Evolutionary conservation across 2,329 filamentous ascomycete species (phyloP).

Genomic region (Neoscytalidium dimidiatum): DNA sequence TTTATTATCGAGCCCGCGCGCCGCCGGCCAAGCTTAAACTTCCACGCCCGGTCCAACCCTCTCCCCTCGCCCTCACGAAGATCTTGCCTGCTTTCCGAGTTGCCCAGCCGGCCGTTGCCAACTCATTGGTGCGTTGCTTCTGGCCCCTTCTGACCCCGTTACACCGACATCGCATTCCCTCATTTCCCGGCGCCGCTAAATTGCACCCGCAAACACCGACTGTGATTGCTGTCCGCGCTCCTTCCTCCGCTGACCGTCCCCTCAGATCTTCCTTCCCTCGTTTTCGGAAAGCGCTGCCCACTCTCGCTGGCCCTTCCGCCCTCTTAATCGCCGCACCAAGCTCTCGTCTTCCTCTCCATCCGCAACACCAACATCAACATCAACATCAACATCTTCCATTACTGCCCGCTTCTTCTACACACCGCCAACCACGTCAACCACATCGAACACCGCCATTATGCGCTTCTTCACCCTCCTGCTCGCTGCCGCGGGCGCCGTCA

Average conservation of each 20-base stretch:
- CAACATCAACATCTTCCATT: no score
- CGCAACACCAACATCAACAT: background rate
- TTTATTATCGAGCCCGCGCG: background rate
- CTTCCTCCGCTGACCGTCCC: background rate
- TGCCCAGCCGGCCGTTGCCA: background rate
- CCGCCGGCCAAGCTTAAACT: conserved; percentile 9
- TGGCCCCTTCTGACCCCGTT: background rate
- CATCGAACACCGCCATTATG: conserved; percentile 3
- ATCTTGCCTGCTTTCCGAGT: conserved; percentile 1
- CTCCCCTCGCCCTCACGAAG: background rate
- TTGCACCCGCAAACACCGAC: background rate
- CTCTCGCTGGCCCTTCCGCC: background rate
- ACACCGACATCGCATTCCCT: conserved; percentile 16
- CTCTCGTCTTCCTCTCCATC: background rate
- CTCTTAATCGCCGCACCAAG: background rate
- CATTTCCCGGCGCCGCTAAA: conserved; percentile 4
- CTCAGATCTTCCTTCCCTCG: conserved; percentile 4
- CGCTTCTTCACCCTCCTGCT: conserved; percentile 28
- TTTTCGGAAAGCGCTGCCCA: background rate
- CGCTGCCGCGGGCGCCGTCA: conserved; percentile 25
- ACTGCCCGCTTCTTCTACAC: background rate
- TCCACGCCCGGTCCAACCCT: background rate
- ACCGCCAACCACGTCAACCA: background rate
- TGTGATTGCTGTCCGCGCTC: no score
- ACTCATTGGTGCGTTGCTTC: conserved; percentile 1